Conservation (phyloP, 2,329 filamentous ascomycete species). For the Aspergillus ochraceus region DNA sequence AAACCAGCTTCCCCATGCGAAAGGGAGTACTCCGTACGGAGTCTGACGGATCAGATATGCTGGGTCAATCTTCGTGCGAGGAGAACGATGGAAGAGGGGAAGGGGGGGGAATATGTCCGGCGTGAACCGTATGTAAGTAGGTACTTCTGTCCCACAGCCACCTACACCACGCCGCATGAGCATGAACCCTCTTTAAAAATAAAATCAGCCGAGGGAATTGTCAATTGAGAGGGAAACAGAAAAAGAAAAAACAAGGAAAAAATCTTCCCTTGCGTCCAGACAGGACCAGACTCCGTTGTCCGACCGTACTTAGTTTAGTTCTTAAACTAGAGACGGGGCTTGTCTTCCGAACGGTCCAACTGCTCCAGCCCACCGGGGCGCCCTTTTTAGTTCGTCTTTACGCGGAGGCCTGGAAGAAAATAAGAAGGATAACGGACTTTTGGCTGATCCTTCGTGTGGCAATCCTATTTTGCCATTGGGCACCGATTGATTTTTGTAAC, state of each 20-base stretch:
- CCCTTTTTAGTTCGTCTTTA: background rate
- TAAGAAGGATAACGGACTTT: background rate
- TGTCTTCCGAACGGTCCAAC: background rate
- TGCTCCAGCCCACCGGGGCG: background rate
- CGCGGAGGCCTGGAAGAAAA: background rate
- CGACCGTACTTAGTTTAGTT: background rate
- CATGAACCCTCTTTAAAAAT: background rate
- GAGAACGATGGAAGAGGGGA: background rate
- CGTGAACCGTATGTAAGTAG: background rate
- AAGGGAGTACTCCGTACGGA: no score
- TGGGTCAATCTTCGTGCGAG: background rate
- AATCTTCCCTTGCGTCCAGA: background rate
- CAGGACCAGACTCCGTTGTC: background rate
- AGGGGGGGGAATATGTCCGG: background rate
- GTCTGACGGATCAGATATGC: background rate
- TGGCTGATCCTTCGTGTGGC: background rate
- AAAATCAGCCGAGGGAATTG: no score
- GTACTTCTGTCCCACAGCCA: background rate
- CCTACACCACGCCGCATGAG: background rate
- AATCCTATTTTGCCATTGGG: background rate
- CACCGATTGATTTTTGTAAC: background rate
- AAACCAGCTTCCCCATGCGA: background rate
- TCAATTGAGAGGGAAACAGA: background rate
- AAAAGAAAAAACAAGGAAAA: background rate
- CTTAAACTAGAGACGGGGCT: background rate